Evolutionary conservation across 75 land plant genomes (phyloP), one percentile per base, ranked within the genome.

Genomic region (Pinus taeda): DNA sequence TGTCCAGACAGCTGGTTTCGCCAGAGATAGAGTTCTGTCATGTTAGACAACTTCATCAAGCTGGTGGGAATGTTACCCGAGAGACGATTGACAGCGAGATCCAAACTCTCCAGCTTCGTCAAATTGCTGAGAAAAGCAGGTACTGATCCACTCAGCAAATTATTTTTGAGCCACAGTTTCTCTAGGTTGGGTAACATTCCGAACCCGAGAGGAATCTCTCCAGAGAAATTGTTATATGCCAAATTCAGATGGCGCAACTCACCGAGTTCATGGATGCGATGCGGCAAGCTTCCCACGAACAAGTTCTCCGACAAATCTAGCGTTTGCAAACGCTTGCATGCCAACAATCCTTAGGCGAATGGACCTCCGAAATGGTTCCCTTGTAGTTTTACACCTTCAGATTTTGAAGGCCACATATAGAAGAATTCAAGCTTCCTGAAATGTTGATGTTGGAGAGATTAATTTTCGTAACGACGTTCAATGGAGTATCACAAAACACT

Each of bases 161-260:
- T 93, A 6, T 89, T 87, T 37, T 83, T 84, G 4, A 93, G 81
- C 0, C 81, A 79, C 29, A 93, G 83, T 55, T 75, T 83, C 14
- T 53, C 24, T 71, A 93, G 75, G 49, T 74, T 57, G 59, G 57
- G 58, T 33, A 86, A 26, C 26, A 26, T 26, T 0, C 0, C 26
- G 26, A 26, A 26, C 26, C 26, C 26, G 0, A 26, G 26, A 26
- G 26, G 26, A 26, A 66, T 93, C 20, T 33, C 29, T 2, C 95
- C 95, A 15, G 82, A 73, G 78, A 93, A 86, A 71, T 71, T 83
- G 79, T 90, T 93, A 15, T 91, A 89, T 3, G 88, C 93, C 30
- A 93, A 81, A 74, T 90, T 74, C 63, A 93, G 71, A 72, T 88
- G 85, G 57, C 42, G 75, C 57, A 93, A 83, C 59, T 76, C 77